These are phyloP conservation scores for Pontederia crassipes DNA, from an alignment of 176 grass and related monocot species.

Conservation along the genomic window DNA sequence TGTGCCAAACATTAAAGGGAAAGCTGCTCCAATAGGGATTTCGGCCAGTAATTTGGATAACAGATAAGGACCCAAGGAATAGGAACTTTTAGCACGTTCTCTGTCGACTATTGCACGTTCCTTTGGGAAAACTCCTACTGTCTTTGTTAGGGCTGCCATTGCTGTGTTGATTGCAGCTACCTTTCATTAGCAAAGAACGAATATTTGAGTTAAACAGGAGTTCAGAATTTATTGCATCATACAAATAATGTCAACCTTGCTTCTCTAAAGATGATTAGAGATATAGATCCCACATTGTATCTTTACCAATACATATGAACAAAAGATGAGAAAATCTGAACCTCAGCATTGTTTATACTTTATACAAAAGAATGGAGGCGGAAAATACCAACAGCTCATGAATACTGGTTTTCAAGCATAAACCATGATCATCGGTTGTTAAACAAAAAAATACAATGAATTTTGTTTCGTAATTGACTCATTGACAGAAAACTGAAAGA, in stretches of 20 bases:
- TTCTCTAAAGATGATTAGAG: too few relatives aligned
- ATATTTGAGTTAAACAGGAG: neutral
- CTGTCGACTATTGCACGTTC: slow-evolving; percentile 88
- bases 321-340: too few relatives aligned
- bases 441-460: too few relatives aligned
- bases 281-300: too few relatives aligned
- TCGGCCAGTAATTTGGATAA: slow-evolving; percentile 88
- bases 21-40: slow-evolving; percentile 77
- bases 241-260: too few relatives aligned
- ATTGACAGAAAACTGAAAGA: slow-evolving; percentile 16
- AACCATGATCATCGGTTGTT: too few relatives aligned
- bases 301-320: too few relatives aligned
- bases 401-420: too few relatives aligned
- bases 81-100: slow-evolving; percentile 82
- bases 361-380: too few relatives aligned
- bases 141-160: slow-evolving; percentile 97
- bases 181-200: slow-evolving; percentile 28
- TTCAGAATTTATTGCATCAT: too few relatives aligned
- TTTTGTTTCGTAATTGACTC: neutral
- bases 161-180: slow-evolving; percentile 96
- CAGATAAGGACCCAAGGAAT: slow-evolving; percentile 77
- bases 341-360: too few relatives aligned
- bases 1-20: slow-evolving; percentile 81
- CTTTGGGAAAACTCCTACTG: slow-evolving; percentile 88
- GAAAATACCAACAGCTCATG: too few relatives aligned